phyloP scores from a whole-genome alignment of 176 grass and related monocot genomes.

The Juncus effusus region DNA sequence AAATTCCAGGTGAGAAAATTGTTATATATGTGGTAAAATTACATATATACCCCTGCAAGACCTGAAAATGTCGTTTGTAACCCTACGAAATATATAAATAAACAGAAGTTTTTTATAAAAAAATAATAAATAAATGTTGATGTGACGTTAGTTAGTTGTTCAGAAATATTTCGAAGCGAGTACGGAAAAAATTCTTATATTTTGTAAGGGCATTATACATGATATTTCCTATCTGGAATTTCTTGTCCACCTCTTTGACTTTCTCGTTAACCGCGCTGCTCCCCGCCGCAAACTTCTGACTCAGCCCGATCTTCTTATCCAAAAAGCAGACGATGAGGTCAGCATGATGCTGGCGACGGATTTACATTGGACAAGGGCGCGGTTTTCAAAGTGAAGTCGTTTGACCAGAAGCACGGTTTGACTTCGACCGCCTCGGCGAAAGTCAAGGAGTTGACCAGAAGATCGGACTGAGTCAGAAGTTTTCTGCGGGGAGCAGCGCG shows the following conservation, averaged over 20 bases:
- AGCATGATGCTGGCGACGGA: constrained; percentile 84
- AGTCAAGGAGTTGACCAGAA: constrained; percentile 74
- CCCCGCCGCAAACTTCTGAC: constrained; percentile 58
- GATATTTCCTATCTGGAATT: constrained; percentile 61
- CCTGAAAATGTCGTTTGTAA: too few relatives aligned
- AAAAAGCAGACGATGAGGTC: constrained; percentile 89
- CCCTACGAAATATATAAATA: too few relatives aligned
- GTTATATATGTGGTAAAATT: too few relatives aligned
- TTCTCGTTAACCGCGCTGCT: constrained; percentile 61
- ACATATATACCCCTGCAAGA: too few relatives aligned
- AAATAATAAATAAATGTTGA: too few relatives aligned
- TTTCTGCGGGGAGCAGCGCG: constrained; percentile 50
- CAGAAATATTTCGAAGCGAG: too few relatives aligned
- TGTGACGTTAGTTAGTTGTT: too few relatives aligned
- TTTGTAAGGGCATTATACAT: too few relatives aligned
- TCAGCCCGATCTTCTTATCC: constrained; percentile 79
- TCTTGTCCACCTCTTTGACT: constrained; percentile 75
- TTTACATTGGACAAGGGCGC: constrained; percentile 69
- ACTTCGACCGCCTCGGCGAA: constrained; percentile 73
- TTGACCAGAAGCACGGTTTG: constrained; percentile 69
- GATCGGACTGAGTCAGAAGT: constrained; percentile 78
- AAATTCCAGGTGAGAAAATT: constrained; percentile 47
- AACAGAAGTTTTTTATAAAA: too few relatives aligned
- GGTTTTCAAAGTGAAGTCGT: constrained; percentile 54
- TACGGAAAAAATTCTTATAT: too few relatives aligned